Evolutionary conservation across 345 rosid genomes (phyloP), one percentile per base, ranked within the genome.

Genomic region (Boechera divaricarpa): DNA sequence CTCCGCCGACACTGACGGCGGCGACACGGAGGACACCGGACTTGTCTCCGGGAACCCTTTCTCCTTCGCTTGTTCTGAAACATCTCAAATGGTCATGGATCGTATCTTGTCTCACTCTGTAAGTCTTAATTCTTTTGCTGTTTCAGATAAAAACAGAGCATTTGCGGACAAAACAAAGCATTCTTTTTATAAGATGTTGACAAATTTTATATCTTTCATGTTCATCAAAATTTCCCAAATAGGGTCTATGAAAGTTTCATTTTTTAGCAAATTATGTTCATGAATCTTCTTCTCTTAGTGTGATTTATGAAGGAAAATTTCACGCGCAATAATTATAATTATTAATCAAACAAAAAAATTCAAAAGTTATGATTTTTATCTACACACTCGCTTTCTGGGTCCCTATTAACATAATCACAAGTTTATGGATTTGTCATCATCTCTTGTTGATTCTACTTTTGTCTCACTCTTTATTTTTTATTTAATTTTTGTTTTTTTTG

Each of bases 21-120:
- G 82, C 2, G 98, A 90, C 48, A 21, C 81, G 1, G 98, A 90
- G 18, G 98, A 90, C 7, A 81, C 65, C 66, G 90, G 85, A 49
- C 58, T 83, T 1, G 89, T 86, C 81, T 85, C 95, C 31, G 97
- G 98, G 2, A 96, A 92, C 83, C 94, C 96, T 3, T 92, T 90
- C 84, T 90, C 97, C 5, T 96, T 96, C 28, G 99, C 97, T 9
- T 91, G 92, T 36, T 91, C 92, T 0, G 99, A 96, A 77, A 96
- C 99, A 41, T 96, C 97, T 28, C 99, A 87, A 85, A 91, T 96
- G 98, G 90, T 96, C 70, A 84, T 96, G 92, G 99, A 96, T 15
- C 88, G 99, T 41, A 96, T 96, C 85, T 82, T 96, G 93, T 92
- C 97, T 44, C 99, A 96, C 82, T 91, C 99, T 88, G 99, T 96